phyloP scores from a whole-genome alignment of 306 rosid species.

The Notholithocarpus densiflorus region DNA sequence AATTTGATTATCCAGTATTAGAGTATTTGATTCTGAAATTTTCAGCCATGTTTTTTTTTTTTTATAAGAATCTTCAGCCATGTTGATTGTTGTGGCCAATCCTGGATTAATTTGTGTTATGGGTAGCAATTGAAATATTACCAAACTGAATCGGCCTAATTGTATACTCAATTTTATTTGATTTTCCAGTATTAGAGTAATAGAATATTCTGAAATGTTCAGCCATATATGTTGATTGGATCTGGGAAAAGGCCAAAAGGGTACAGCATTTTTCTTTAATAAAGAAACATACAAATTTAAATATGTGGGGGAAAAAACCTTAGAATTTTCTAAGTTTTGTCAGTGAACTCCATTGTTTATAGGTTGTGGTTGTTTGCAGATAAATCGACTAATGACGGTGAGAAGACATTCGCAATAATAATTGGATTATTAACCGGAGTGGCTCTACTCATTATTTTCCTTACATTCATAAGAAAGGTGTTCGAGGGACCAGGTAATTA shows the following conservation, averaged over 20 bases:
- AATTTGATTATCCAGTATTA: no score
- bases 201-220: no score
- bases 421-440: conserved; percentile 85
- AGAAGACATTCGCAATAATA: conserved; percentile 90
- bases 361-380: conserved; percentile 30
- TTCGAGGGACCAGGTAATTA: conserved; percentile 52
- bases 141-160: no score
- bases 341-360: neutral
- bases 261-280: neutral
- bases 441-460: conserved; percentile 72
- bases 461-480: conserved; percentile 62
- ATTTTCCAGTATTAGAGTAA: no score
- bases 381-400: conserved; percentile 50
- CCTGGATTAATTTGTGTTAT: no score
- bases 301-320: neutral
- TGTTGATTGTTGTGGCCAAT: neutral
- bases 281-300: neutral
- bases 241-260: neutral
- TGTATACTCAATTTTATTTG: no score
- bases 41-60: neutral
- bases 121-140: no score
- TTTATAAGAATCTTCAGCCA: neutral
- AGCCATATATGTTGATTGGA: neutral
- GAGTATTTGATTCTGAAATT: no score
- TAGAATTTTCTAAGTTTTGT: neutral